Evolutionary conservation across 768 basidiomycete species (phyloP).

Genomic region (Sarcomyxa edulis): DNA sequence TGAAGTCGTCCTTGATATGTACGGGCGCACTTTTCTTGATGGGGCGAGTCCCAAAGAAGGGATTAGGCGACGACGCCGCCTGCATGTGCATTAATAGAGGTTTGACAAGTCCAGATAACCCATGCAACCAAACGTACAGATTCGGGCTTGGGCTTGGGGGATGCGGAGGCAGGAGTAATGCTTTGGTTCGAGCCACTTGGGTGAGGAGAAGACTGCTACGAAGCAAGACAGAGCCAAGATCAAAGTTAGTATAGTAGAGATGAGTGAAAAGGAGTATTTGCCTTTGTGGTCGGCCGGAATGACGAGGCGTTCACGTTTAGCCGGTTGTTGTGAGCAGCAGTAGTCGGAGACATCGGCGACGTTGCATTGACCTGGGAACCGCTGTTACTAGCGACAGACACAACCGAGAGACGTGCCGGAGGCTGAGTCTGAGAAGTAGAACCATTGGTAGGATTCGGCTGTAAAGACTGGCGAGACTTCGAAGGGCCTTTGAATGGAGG

Average conservation of each 20-base stretch:
- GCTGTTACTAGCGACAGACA: slow-evolving; percentile 4
- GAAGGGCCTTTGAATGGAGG: slow-evolving; percentile 90
- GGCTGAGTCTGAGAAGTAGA: slow-evolving; percentile 7
- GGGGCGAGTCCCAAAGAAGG: slow-evolving; percentile 83
- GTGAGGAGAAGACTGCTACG: slow-evolving; percentile 44
- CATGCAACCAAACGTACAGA: slow-evolving; percentile 28
- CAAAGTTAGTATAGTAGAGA: slow-evolving; percentile 10
- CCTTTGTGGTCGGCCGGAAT: slow-evolving; percentile 86
- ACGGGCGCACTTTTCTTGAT: slow-evolving; percentile 74
- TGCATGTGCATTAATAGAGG: slow-evolving; percentile 17
- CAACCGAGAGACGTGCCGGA: slow-evolving; percentile 1
- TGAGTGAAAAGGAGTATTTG: slow-evolving; percentile 67
- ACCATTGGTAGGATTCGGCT: slow-evolving; percentile 7
- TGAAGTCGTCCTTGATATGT: slow-evolving; percentile 95
- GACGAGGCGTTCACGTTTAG: slow-evolving; percentile 88
- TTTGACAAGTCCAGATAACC: slow-evolving; percentile 5
- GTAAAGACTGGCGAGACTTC: slow-evolving; percentile 10
- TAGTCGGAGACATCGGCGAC: slow-evolving; percentile 46
- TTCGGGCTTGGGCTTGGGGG: slow-evolving; percentile 63
- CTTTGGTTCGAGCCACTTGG: slow-evolving; percentile 25
- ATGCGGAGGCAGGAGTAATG: slow-evolving; percentile 42
- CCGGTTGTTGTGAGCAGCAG: slow-evolving; percentile 44
- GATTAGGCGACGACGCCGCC: slow-evolving; percentile 58
- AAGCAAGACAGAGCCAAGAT: slow-evolving; percentile 12
- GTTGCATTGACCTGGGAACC: slow-evolving; percentile 14